Evolutionary conservation across 2,329 filamentous ascomycete species (phyloP).

Genomic region (Colletotrichum gloeosporioides): DNA sequence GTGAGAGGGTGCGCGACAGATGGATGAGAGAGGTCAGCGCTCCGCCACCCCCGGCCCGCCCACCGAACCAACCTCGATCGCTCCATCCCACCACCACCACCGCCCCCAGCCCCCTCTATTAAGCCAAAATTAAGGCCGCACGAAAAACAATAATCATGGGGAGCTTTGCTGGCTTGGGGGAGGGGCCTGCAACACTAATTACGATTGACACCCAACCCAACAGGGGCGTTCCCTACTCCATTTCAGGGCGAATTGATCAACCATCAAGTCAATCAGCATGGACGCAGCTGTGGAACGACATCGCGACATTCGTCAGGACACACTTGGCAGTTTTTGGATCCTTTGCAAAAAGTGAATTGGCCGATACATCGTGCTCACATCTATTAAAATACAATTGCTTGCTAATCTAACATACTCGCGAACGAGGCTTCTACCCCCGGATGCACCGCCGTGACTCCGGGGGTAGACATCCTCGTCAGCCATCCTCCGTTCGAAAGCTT

Average conservation of each 20-base stretch:
- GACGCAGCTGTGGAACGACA: not conserved
- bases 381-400: constrained; percentile 47
- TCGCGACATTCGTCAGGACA: not conserved
- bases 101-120: constrained; percentile 19
- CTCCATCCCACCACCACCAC: not conserved
- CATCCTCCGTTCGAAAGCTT: not conserved
- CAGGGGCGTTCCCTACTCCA: constrained; percentile 18
- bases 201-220: not conserved
- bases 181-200: not conserved
- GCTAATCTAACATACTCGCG: constrained; percentile 22
- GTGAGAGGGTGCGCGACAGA: not conserved
- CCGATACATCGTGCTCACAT: constrained; percentile 31
- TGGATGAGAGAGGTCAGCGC: not conserved
- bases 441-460: not conserved
- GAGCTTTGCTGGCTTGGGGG: not conserved
- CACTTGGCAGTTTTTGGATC: not conserved
- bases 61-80: constrained; percentile 11
- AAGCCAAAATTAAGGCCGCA: not conserved
- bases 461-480: not conserved
- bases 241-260: not conserved
- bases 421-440: not conserved
- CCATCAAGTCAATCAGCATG: not conserved
- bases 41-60: constrained; percentile 13
- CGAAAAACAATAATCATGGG: not conserved
- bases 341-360: not conserved